Evolutionary conservation across 2,329 filamentous ascomycete species (phyloP), one percentile per base, ranked within the genome.

Genomic region (Fusarium armeniacum): DNA sequence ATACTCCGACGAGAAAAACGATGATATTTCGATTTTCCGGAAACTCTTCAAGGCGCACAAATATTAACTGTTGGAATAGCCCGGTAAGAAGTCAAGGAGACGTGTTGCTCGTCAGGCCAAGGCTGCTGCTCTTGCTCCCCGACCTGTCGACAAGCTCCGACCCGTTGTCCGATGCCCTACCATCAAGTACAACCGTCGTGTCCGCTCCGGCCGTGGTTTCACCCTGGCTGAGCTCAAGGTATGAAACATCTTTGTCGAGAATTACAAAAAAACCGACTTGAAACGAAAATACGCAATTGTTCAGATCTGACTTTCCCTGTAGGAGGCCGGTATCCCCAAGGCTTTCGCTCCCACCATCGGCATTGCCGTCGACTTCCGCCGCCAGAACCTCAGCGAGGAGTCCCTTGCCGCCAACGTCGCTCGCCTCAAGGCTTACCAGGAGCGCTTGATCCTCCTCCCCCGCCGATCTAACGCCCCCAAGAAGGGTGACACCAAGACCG

Each of bases 121-220:
- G 92, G 95, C 95, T 81, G 94, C 94, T 79, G 91, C 93, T 80
- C 88, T 98, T 81, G 96, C 96, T 82, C 96, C 96, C 81, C 94
- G 96, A 80, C 96, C 96, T 77, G 93, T 98, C 84, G 96, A 99
- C 90, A 94, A 93, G 86, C 90, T 99, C 82, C 91, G 94, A 83
- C 96, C 96, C 76, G 86, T 98, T 84, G 95, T 99, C 78, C 93
- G 94, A 87, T 98, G 95, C 91, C 95, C 96, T 81, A 95, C 93
- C 79, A 85, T 98, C 88, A 97, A 97, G 90, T 97, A 99, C 90
- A 99, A 99, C 93, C 94, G 96, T 83, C 94, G 94, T 83, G 92
- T 97, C 81, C 92, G 96, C 83, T 90, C 93, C 81, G 96, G 96
- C 84, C 94, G 96, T 88, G 96, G 96, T 83, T 99, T 99, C 92